phyloP scores from a whole-genome alignment of 768 basidiomycete genomes.

The Lactarius sp. region DNA sequence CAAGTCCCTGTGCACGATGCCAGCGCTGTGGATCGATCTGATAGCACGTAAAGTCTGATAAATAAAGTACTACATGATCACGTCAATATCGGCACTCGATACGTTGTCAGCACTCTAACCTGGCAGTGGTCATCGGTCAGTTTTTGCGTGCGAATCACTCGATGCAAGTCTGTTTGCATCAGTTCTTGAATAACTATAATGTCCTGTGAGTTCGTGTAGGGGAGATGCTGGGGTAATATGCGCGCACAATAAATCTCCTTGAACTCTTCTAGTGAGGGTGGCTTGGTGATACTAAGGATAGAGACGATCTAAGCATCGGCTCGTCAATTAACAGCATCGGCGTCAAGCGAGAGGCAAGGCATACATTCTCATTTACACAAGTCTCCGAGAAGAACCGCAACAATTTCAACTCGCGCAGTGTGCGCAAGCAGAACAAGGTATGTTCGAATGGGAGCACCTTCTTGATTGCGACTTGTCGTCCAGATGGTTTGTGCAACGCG shows the following conservation, averaged over 20 bases:
- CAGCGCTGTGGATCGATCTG: conserved; percentile 85
- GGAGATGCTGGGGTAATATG: neutral
- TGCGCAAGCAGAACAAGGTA: conserved; percentile 84
- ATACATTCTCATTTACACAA: conserved; percentile 76
- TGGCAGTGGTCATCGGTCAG: conserved; percentile 88
- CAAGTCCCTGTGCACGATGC: conserved; percentile 71
- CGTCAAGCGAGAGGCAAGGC: conserved; percentile 23
- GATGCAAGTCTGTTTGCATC: conserved; percentile 88
- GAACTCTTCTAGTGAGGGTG: conserved; percentile 66
- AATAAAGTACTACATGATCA: conserved; percentile 59
- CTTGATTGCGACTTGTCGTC: conserved; percentile 90
- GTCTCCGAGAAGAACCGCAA: conserved; percentile 78
- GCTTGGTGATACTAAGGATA: conserved; percentile 87
- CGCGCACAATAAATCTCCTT: conserved; percentile 79
- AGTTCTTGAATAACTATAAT: conserved; percentile 72
- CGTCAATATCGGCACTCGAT: neutral
- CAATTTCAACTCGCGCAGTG: conserved; percentile 87
- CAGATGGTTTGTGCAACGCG: conserved; percentile 76
- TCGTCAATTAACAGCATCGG: conserved; percentile 6
- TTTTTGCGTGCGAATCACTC: conserved; percentile 86
- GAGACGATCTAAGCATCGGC: conserved; percentile 69
- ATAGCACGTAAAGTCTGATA: conserved; percentile 83
- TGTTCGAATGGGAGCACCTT: conserved; percentile 95
- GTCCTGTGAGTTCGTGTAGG: conserved; percentile 4
- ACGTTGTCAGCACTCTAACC: conserved; percentile 36